A percentile compares a stretch with the other conserved stretches of the same genome.
Conservation (phyloP, 805 yeast genomes). For the Nakazawaea siamensis region DNA sequence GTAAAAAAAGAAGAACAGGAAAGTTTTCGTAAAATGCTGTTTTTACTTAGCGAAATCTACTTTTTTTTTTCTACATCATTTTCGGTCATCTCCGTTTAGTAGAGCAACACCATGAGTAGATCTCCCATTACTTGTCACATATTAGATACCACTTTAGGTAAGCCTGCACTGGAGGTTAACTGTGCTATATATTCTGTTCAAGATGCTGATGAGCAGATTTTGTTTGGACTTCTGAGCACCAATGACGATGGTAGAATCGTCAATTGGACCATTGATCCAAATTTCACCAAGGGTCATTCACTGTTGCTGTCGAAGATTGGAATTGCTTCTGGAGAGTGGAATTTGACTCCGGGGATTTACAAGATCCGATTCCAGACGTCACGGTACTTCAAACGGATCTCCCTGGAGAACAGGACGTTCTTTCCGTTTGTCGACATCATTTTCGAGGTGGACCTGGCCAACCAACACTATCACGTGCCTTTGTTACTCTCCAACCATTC, state of each 20-base stretch:
- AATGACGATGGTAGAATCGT: slow-evolving; percentile 76
- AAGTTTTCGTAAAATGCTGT: too few relatives aligned
- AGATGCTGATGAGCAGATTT: slow-evolving; percentile 15
- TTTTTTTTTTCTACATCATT: too few relatives aligned
- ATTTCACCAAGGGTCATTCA: slow-evolving; percentile 3
- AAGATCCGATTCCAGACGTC: slow-evolving; percentile 73
- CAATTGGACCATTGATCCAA: slow-evolving; percentile 50
- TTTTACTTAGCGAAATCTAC: too few relatives aligned
- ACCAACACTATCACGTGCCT: slow-evolving; percentile 85
- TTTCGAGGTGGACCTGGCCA: slow-evolving; percentile 64
- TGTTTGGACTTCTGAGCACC: slow-evolving; percentile 61
- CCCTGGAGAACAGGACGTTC: slow-evolving; percentile 39
- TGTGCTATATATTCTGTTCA: slow-evolving; percentile 43
- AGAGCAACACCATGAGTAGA: too few relatives aligned
- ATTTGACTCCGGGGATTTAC: slow-evolving; percentile 54
- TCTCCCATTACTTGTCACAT: slow-evolving; percentile 82
- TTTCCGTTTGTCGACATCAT: slow-evolving; percentile 84
- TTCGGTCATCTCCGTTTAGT: too few relatives aligned
- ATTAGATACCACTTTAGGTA: slow-evolving; percentile 75
- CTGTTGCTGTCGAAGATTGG: slow-evolving; percentile 11
- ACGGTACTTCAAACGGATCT: slow-evolving; percentile 38
- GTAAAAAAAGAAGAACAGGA: neutral
- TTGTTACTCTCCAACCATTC: slow-evolving; percentile 77
- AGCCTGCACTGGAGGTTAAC: slow-evolving; percentile 71
- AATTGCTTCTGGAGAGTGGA: slow-evolving; percentile 29